Evolutionary conservation across 768 basidiomycete species (phyloP).

Genomic region (Leccinum uliginosum): DNA sequence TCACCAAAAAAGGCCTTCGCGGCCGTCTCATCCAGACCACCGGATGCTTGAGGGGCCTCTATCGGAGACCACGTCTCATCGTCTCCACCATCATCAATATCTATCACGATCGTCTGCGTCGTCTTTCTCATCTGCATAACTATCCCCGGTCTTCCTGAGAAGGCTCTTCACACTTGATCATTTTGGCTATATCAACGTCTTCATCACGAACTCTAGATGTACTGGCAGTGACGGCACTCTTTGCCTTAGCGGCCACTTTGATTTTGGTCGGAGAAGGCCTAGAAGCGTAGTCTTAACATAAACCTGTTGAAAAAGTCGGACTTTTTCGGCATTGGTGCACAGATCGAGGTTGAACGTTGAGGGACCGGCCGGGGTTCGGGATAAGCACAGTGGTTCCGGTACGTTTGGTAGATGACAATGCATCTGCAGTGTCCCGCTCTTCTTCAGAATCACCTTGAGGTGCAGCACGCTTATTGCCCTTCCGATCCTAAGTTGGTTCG

Average conservation of each 20-base stretch:
- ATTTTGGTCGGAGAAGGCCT: constrained; percentile 55
- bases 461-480: constrained; percentile 91
- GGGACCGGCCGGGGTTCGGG: constrained; percentile 51
- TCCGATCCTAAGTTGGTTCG: constrained; percentile 70
- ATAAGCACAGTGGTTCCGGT: constrained; percentile 56
- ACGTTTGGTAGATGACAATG: constrained; percentile 57
- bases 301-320: constrained; percentile 22
- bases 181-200: constrained; percentile 71
- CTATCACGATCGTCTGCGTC: constrained; percentile 47
- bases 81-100: constrained; percentile 41
- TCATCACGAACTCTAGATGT: constrained; percentile 65
- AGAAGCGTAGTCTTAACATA: constrained; percentile 12
- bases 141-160: constrained; percentile 44
- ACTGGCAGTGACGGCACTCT: constrained; percentile 51
- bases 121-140: constrained; percentile 38
- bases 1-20: constrained; percentile 82
- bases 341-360: constrained; percentile 39
- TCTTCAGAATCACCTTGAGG: constrained; percentile 68
- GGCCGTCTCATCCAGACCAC: constrained; percentile 60
- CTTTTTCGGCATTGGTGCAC: constrained; percentile 71
- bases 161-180: constrained; percentile 41
- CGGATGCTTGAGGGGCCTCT: constrained; percentile 39
- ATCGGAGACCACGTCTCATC: constrained; percentile 34
- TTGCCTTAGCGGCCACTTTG: constrained; percentile 55
- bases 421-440: constrained; percentile 45